phyloP scores from a whole-genome alignment of 768 basidiomycete genomes.

The Phlebiopsis gigantea region DNA sequence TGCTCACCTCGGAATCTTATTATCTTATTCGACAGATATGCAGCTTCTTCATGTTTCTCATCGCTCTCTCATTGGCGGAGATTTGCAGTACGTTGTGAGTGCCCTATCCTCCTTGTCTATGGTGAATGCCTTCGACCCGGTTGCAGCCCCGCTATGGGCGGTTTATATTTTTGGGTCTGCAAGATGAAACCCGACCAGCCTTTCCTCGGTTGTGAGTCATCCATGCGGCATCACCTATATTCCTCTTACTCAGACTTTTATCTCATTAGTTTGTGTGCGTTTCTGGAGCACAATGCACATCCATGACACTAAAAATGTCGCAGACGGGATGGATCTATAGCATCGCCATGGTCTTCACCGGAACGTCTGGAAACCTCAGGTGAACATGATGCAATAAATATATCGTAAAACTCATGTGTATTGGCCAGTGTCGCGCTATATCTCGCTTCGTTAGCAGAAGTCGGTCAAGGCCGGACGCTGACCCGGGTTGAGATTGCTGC shows the following conservation, averaged over 20 bases:
- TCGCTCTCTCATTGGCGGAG: slow-evolving; percentile 51
- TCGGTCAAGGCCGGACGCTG: slow-evolving; percentile 38
- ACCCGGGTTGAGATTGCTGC: slow-evolving; percentile 44
- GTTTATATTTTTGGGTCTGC: slow-evolving; percentile 61
- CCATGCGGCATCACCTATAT: not conserved
- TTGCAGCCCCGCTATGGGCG: slow-evolving; percentile 48
- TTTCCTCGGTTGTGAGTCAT: slow-evolving; percentile 43
- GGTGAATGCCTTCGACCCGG: not conserved
- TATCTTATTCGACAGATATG: slow-evolving; percentile 34
- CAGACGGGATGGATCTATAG: slow-evolving; percentile 56
- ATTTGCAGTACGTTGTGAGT: slow-evolving; percentile 55
- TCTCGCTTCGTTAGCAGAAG: slow-evolving; percentile 48
- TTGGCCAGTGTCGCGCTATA: slow-evolving; percentile 42
- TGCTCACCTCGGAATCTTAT: not conserved
- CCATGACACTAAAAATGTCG: slow-evolving; percentile 2
- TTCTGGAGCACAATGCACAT: not conserved
- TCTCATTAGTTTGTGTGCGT: slow-evolving; percentile 15
- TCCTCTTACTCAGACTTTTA: not conserved
- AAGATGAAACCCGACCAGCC: slow-evolving; percentile 52
- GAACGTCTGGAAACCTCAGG: slow-evolving; percentile 55
- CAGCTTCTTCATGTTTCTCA: slow-evolving; percentile 53
- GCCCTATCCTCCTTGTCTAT: not conserved
- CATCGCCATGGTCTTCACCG: slow-evolving; percentile 56
- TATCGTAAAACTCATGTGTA: too few species aligned
- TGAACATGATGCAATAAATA: too few species aligned